Evolutionary conservation across 2,329 filamentous ascomycete species (phyloP), one percentile per base, ranked within the genome.

Genomic region (Metarhizium robertsii): DNA sequence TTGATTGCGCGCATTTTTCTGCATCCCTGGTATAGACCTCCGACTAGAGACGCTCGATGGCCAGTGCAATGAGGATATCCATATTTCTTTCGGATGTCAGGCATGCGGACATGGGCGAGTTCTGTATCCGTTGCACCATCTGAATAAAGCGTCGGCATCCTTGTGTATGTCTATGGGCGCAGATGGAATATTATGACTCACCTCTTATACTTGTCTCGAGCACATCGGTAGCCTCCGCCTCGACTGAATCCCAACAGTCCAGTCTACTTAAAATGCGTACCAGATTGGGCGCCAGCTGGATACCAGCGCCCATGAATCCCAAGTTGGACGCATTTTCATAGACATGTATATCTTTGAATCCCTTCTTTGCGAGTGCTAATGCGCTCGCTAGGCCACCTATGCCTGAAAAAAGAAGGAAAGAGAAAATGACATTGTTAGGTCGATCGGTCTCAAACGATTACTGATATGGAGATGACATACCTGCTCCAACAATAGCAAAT

Each of bases 201-300:
- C 83, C 77, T 68, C 87, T 76, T 54, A 92, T 90, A 64, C 84
- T 90, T 1, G 87, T 90, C 56, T 85, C 83, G 57, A 78, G 78
- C 57, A 91, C 78, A 57, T 85, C 79, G 0, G 88, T 88, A 2
- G 87, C 86, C 66, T 91, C 87, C 42, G 75, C 78, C 59, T 81
- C 81, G 59, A 92, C 88, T n/a, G 77, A 75, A 18, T 79, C 72
- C 88, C 88, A 92, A 61, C 86, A 87, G 14, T 85, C 88, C 42
- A 91, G 74, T 6, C 79, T 74, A 66, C 88, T 85, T 18, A 92
- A 76, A n/a, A 92, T 86, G 1, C 87, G 80, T 7, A 85, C 85
- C 79, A 92, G 86, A 64, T 94, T 94, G 1, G 88, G 88, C 0
- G 89, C 88, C 55, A 92, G 75, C 68, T 94, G 89, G 61, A 92